These are phyloP conservation scores for Cephaloascus albidus DNA, from an alignment of 805 yeast species.

Conservation along the genomic window DNA sequence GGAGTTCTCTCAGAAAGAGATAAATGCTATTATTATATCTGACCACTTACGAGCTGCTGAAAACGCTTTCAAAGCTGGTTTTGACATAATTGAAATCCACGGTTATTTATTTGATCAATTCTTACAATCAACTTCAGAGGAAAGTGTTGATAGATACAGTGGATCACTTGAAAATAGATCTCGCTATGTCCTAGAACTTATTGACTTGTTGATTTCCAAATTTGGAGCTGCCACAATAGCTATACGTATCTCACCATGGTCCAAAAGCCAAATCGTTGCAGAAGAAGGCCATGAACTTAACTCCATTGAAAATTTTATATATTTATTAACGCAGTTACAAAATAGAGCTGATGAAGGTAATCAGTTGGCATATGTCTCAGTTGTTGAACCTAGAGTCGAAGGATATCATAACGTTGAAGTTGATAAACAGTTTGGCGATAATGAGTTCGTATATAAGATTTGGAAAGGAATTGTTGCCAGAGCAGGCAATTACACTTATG, in stretches of 20 bases:
- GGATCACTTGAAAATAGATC: constrained; percentile 27
- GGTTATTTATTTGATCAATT: constrained; percentile 30
- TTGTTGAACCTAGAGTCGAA: constrained; percentile 26
- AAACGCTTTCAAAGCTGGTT: constrained; percentile 22
- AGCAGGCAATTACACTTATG: constrained; percentile 16
- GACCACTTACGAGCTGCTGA: constrained; percentile 2
- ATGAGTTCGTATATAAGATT: constrained; percentile 13
- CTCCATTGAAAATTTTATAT: constrained; percentile 9
- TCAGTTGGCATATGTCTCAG: constrained; percentile 24
- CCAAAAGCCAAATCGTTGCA: constrained; percentile 16
- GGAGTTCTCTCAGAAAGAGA: constrained; percentile 10
- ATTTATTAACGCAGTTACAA: constrained; percentile 20
- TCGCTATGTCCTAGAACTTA: constrained; percentile 18
- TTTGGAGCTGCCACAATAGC: constrained; percentile 26
- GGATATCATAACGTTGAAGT: constrained; percentile 9
- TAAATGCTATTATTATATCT: not conserved
- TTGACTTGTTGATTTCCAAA: constrained; percentile 23
- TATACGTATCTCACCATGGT: constrained; percentile 26
- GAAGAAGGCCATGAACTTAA: constrained; percentile 2
- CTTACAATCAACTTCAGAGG: constrained; percentile 19
- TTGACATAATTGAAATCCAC: constrained; percentile 29
- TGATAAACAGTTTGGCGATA: constrained; percentile 11
- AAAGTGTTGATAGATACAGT: constrained; percentile 22
- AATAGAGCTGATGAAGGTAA: constrained; percentile 15
- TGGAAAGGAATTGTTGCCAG: constrained; percentile 23